Conservation (phyloP, 768 basidiomycete genomes). For the Boletus vinaceobasis region DNA sequence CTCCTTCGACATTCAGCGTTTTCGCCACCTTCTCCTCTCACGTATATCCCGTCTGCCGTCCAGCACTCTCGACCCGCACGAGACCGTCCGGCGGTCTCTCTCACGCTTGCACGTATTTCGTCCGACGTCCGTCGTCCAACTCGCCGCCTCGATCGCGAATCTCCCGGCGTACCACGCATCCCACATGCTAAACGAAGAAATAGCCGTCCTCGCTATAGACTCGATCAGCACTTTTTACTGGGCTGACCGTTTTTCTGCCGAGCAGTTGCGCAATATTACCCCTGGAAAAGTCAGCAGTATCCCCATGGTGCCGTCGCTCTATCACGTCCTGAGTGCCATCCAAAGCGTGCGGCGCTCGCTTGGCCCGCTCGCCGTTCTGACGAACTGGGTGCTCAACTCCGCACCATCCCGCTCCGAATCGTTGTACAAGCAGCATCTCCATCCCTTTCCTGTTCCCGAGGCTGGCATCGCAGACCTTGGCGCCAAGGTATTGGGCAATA, state of each 20-base stretch:
- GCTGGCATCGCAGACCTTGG: slow-evolving; percentile 11
- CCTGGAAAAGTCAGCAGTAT: slow-evolving; percentile 6
- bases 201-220: slow-evolving; percentile 70
- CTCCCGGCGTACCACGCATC: slow-evolving; percentile 53
- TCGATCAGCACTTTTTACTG: slow-evolving; percentile 77
- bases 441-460: slow-evolving; percentile 38
- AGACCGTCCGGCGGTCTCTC: slow-evolving; percentile 41
- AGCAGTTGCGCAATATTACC: slow-evolving; percentile 41
- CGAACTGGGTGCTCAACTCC: slow-evolving; percentile 57
- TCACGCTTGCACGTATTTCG: slow-evolving; percentile 62
- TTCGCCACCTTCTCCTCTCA: slow-evolving; percentile 49
- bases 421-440: slow-evolving; percentile 52
- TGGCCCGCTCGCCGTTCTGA: slow-evolving; percentile 49
- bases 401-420: slow-evolving; percentile 18
- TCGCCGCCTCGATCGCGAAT: slow-evolving; percentile 62
- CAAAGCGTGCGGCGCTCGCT: slow-evolving; percentile 47
- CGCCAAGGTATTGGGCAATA: slow-evolving; percentile 8
- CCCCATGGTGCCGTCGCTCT: slow-evolving; percentile 33
- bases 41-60: slow-evolving; percentile 38
- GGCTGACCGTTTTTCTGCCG: slow-evolving; percentile 64
- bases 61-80: slow-evolving; percentile 19
- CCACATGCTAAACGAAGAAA: slow-evolving; percentile 48
- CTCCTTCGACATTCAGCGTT: slow-evolving; percentile 55
- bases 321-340: slow-evolving; percentile 48
- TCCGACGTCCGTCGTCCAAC: slow-evolving; percentile 62